These are phyloP conservation scores for Mycena latifolia DNA, from an alignment of 768 basidiomycete species.

Conservation along the genomic window DNA sequence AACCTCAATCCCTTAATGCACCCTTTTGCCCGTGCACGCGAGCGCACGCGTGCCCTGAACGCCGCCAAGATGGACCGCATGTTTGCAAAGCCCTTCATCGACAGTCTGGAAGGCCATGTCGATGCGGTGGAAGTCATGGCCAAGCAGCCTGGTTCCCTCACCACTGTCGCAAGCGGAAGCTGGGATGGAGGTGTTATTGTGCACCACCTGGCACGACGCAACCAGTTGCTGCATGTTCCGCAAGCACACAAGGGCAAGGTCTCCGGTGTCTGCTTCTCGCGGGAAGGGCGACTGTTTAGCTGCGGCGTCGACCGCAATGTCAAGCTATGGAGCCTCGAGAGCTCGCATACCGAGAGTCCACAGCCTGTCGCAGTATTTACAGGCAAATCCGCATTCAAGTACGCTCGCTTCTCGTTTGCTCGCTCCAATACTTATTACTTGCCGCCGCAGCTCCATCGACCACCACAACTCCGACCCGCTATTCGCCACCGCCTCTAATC, in stretches of 20 bases:
- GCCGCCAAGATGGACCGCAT: conserved; percentile 98
- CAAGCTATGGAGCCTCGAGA: conserved; percentile 79
- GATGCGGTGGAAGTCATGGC: conserved; percentile 93
- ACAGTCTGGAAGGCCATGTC: conserved; percentile 89
- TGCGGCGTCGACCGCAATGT: conserved; percentile 88
- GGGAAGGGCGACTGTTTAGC: conserved; percentile 72
- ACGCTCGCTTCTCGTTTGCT: conserved; percentile 40
- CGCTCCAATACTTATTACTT: not conserved
- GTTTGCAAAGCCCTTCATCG: conserved; percentile 98
- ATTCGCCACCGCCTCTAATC: conserved; percentile 94
- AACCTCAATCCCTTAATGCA: conserved; percentile 97
- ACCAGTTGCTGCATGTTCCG: conserved; percentile 66
- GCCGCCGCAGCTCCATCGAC: conserved; percentile 82
- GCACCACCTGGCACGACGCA: conserved; percentile 79
- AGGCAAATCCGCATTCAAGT: conserved; percentile 95
- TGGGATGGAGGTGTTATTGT: conserved; percentile 96
- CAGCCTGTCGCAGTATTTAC: conserved; percentile 84
- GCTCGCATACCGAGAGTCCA: conserved; percentile 36
- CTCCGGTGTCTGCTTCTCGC: conserved; percentile 83
- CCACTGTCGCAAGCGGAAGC: conserved; percentile 88
- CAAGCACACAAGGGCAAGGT: conserved; percentile 89
- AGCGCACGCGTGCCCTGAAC: conserved; percentile 93
- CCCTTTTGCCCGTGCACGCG: conserved; percentile 92
- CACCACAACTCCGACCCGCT: conserved; percentile 91
- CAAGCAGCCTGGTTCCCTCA: conserved; percentile 78